A percentile compares a stretch with the other conserved stretches of the same genome.
phyloP scores from a whole-genome alignment of 805 yeast species.

The Saturnispora galanensis region DNA sequence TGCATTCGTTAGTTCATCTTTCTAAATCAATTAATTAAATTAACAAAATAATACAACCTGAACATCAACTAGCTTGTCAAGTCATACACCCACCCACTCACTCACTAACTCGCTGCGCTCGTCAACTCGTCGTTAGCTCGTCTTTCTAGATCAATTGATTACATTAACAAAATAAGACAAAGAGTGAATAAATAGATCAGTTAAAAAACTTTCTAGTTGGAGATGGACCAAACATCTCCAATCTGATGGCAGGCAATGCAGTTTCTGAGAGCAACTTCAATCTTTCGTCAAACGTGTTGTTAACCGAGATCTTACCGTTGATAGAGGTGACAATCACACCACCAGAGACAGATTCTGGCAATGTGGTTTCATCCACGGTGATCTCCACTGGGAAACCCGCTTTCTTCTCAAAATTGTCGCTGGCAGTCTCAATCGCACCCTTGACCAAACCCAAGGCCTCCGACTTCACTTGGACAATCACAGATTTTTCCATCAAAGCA shows the following conservation, averaged over 20 bases:
- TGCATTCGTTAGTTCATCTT: no score
- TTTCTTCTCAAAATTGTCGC: slow-evolving; percentile 50
- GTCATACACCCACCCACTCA: no score
- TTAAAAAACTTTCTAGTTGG: slow-evolving; percentile 85
- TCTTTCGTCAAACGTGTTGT: slow-evolving; percentile 93
- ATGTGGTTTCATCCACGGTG: slow-evolving; percentile 46
- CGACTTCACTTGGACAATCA: slow-evolving; percentile 57
- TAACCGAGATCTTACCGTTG: slow-evolving; percentile 75
- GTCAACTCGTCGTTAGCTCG: no score
- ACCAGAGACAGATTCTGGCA: slow-evolving; percentile 65
- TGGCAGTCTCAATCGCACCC: slow-evolving; percentile 52
- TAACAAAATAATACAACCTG: no score
- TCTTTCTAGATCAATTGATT: no score
- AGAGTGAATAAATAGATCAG: slow-evolving; percentile 25
- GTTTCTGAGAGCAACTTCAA: slow-evolving; percentile 70
- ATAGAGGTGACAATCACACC: slow-evolving; percentile 70
- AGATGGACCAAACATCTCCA: slow-evolving; percentile 82
- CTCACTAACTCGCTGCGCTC: no score
- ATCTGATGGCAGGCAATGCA: slow-evolving; percentile 86
- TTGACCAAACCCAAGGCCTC: slow-evolving; percentile 51
- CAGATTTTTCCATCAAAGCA: slow-evolving; percentile 63
- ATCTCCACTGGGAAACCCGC: slow-evolving; percentile 50
- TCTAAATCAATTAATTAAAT: no score
- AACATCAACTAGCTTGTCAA: no score
- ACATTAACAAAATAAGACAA: no score